Percentiles rank a stretch among this genome's conserved stretches.
Evolutionary conservation across 1,284 basidiomycete genomes (phyloP).

Genomic region (Albatrellus sp.): DNA sequence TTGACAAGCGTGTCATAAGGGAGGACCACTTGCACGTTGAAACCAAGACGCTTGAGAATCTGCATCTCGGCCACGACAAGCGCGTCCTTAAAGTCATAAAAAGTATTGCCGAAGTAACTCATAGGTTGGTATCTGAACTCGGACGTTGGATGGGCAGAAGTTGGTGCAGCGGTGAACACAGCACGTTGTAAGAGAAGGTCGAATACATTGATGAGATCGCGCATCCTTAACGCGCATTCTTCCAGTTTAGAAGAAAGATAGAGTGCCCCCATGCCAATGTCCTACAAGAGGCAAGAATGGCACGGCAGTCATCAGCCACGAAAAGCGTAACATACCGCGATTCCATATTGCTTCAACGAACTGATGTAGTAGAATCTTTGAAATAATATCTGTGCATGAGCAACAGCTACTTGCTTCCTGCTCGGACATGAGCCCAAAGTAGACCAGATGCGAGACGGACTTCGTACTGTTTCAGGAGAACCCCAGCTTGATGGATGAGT

Average conservation of each 20-base stretch:
- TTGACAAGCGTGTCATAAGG: slow-evolving; percentile 94
- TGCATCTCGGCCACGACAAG: slow-evolving; percentile 96
- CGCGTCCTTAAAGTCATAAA: slow-evolving; percentile 83
- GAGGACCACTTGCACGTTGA: slow-evolving; percentile 80
- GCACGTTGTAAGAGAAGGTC: slow-evolving; percentile 71
- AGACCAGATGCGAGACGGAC: slow-evolving; percentile 1
- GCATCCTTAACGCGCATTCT: slow-evolving; percentile 83
- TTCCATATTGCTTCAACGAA: slow-evolving; percentile 87
- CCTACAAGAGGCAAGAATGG: slow-evolving; percentile 33
- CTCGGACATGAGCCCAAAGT: slow-evolving; percentile 6
- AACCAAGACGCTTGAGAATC: slow-evolving; percentile 85
- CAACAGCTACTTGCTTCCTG: slow-evolving; percentile 94
- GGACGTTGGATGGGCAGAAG: slow-evolving; percentile 13
- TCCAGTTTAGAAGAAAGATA: slow-evolving; percentile 95
- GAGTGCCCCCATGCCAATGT: slow-evolving; percentile 85
- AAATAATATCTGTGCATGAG: slow-evolving; percentile 92
- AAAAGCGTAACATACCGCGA: slow-evolving; percentile 42
- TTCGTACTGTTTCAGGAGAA: slow-evolving; percentile 76
- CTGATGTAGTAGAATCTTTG: slow-evolving; percentile 96
- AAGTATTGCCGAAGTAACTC: slow-evolving; percentile 74
- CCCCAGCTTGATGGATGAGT: slow-evolving; percentile 89
- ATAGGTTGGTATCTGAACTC: slow-evolving; percentile 71
- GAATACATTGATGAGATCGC: slow-evolving; percentile 91
- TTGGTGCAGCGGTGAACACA: slow-evolving; percentile 24
- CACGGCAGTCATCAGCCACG: slow-evolving; percentile 3